phyloP scores from a whole-genome alignment of 495 filamentous ascomycete genomes.

The Penicillium bialowiezense region DNA sequence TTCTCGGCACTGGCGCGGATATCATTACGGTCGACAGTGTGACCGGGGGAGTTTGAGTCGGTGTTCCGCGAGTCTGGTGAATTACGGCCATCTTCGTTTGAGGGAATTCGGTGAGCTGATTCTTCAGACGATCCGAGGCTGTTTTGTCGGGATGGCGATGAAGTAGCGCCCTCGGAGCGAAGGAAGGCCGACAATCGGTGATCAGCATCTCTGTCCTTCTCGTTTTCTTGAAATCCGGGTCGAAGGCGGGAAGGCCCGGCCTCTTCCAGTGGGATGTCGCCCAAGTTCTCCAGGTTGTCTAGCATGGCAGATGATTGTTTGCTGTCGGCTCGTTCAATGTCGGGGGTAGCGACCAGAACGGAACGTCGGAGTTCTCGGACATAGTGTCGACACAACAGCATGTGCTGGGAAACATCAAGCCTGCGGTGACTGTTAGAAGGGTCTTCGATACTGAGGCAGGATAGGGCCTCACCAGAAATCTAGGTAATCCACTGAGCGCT shows the following conservation, averaged over 20 bases:
- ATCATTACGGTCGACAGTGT: slow-evolving; percentile 80
- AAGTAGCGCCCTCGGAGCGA: slow-evolving; percentile 61
- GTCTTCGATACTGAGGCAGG: background rate
- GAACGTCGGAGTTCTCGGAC: slow-evolving; percentile 92
- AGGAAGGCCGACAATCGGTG: slow-evolving; percentile 87
- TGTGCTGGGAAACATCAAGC: slow-evolving; percentile 99
- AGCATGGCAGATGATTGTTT: slow-evolving; percentile 79
- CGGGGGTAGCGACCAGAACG: slow-evolving; percentile 88
- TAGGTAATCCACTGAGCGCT: slow-evolving; percentile 94
- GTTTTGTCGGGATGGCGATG: slow-evolving; percentile 65
- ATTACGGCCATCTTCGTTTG: slow-evolving; percentile 57
- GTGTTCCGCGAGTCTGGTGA: slow-evolving; percentile 55
- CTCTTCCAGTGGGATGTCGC: slow-evolving; percentile 51
- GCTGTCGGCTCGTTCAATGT: slow-evolving; percentile 75
- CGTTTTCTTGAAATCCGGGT: slow-evolving; percentile 32
- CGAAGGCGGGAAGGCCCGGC: slow-evolving; percentile 42
- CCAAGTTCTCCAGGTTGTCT: slow-evolving; percentile 67
- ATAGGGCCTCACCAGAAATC: slow-evolving; percentile 80
- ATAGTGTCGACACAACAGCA: slow-evolving; percentile 96
- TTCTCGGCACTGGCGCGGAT: slow-evolving; percentile 93
- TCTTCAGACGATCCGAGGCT: slow-evolving; percentile 53
- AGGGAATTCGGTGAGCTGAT: slow-evolving; percentile 34
- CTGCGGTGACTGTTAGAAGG: slow-evolving; percentile 40
- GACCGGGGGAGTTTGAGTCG: slow-evolving; percentile 71
- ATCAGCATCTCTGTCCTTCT: slow-evolving; percentile 65